Percentiles rank a stretch among this genome's conserved stretches.
Conservation (phyloP, 176 grass and related monocot genomes). For the Oryza longistaminata region DNA sequence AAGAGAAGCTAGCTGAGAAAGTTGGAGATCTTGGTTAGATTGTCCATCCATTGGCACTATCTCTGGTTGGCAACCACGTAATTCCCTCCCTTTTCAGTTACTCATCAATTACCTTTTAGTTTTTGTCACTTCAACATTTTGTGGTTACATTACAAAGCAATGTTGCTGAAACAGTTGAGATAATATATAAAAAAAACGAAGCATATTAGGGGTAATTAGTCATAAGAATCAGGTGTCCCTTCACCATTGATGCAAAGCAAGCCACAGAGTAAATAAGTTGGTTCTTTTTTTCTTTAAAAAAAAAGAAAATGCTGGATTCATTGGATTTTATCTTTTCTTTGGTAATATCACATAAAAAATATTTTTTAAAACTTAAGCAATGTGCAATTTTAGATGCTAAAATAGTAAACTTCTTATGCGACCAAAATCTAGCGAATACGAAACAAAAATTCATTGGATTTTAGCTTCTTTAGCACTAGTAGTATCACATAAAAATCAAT, state of each 20-base stretch:
- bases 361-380: neutral
- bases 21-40: slow-evolving; percentile 31
- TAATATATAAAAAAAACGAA: neutral
- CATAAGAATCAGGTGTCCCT: neutral
- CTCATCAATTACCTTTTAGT: neutral
- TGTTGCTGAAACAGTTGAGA: neutral
- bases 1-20: neutral
- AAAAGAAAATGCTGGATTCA: too few relatives aligned
- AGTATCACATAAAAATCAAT: too few relatives aligned
- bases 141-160: neutral
- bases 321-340: neutral
- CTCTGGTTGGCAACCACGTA: neutral
- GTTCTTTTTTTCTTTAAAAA: too few relatives aligned
- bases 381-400: neutral
- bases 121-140: neutral
- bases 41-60: slow-evolving; percentile 20
- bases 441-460: too few relatives aligned
- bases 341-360: too few relatives aligned
- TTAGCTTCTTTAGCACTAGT: too few relatives aligned
- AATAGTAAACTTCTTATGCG: neutral
- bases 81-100: neutral
- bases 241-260: neutral
- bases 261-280: neutral
- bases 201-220: neutral
- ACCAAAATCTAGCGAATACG: neutral